Base-by-base conservation (phyloP, 2,329 filamentous ascomycete genomes). In the Colletotrichum higginsianum region DNA sequence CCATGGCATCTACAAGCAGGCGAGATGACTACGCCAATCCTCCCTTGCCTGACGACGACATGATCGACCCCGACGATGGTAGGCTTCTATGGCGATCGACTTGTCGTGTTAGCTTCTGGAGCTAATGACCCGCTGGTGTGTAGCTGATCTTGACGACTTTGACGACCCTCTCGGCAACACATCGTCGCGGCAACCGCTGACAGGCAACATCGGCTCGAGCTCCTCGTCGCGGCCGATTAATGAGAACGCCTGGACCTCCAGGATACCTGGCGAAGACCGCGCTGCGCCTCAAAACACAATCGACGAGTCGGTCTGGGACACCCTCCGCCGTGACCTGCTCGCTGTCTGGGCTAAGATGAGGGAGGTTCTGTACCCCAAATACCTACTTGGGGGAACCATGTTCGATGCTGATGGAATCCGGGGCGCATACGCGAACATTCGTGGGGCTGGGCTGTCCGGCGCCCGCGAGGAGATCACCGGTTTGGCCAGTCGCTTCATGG, bases 311-410 rank as follows among this genome's bases (percentile, higher is more conserved):
- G 96, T 99, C 50, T 99, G 96, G 96, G 94, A 96, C 53, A 99
- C 96, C n/a, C 86, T 99, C 72, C 94, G 93, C 63, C 92, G 96
- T 76, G 96, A 99, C 82, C 85, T 99, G 75, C 84, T 96, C 9
- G 96, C 95, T 35, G 94, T 98, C 46, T 98, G 96, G 96, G 93
- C 94, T 84, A 99, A 99, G 88, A 94, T 99, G 92, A 92, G 94
- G 82, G 96, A 98, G 86, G 96, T 99, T 49, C 90, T 99, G 72
- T 99, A 94, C 83, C 96, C 96, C 21, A 95, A 95, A 79, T 98
- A 98, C 84, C 88, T 99, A 60, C 92, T 99, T 30, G 89, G 89
- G 46, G 90, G 90, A 40, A 90, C 88, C 70, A 91, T 92, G 89
- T 87, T 91, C 67, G 89, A 91, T 72, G 82, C 81, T 52, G 83